Conservation (phyloP, 179 eudicot species). For the Heliamphora pulchella region DNA sequence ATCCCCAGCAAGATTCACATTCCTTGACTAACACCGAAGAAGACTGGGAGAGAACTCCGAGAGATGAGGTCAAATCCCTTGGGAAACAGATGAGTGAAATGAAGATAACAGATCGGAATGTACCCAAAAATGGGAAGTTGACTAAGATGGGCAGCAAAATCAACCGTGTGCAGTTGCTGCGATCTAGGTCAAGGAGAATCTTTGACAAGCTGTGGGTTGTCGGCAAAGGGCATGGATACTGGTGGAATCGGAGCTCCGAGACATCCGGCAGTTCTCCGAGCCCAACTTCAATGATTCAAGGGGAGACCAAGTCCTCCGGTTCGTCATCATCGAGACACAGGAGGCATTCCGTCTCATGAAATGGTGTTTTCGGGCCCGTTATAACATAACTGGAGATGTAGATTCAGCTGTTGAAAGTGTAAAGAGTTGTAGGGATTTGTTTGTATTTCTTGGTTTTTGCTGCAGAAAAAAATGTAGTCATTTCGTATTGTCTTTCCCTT, state of each 20-base stretch:
- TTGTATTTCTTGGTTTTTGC: neutral
- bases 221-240: conserved; percentile 43
- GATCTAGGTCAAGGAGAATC: conserved; percentile 78
- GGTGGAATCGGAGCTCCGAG: conserved; percentile 68
- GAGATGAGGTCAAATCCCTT: conserved; percentile 37
- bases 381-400: neutral
- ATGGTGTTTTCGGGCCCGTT: neutral
- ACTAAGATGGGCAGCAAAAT: conserved; percentile 37
- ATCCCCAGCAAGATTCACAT: conserved; percentile 26
- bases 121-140: conserved; percentile 32
- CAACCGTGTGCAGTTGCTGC: conserved; percentile 56
- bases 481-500: neutral
- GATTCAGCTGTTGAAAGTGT: conserved; percentile 5
- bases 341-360: conserved; percentile 66
- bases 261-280: conserved; percentile 76
- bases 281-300: conserved; percentile 55
- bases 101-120: conserved; percentile 35
- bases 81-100: conserved; percentile 46
- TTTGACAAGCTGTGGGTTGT: conserved; percentile 63
- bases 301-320: conserved; percentile 50
- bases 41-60: conserved; percentile 41
- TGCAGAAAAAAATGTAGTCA: conserved; percentile 1
- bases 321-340: conserved; percentile 47
- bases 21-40: conserved; percentile 36
- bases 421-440: conserved; percentile 16